A percentile compares a stretch with the other conserved stretches of the same genome.
Conservation (phyloP, 345 rosid species). For the Linum usitatissimum region DNA sequence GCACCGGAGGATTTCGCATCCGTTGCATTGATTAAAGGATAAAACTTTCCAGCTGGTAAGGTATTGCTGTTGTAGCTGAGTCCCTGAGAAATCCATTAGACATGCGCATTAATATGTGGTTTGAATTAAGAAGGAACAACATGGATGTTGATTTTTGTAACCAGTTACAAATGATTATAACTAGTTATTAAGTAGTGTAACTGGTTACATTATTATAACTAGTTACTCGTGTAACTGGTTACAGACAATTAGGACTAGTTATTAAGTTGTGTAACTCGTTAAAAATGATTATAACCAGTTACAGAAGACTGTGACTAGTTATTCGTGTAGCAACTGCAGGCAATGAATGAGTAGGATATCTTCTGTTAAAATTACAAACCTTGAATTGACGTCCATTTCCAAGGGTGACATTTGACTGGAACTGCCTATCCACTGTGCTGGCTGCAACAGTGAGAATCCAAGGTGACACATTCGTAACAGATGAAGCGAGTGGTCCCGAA, state of each 20-base stretch:
- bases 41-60: conserved; percentile 1
- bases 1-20: conserved; percentile 15
- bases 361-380: conserved; percentile 1
- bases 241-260: too few relatives aligned
- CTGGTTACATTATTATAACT: too few relatives aligned
- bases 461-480: conserved; percentile 7
- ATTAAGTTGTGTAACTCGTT: too few relatives aligned
- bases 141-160: too few relatives aligned
- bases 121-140: too few relatives aligned
- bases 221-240: too few relatives aligned
- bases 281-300: too few relatives aligned
- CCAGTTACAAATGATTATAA: too few relatives aligned
- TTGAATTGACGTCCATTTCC: conserved; percentile 11
- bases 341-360: too few relatives aligned
- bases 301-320: too few relatives aligned
- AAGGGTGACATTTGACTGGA: conserved; percentile 7
- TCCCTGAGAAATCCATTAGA: conserved; percentile 7
- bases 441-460: conserved; percentile 18
- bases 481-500: not conserved
- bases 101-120: not conserved
- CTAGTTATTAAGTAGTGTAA: too few relatives aligned
- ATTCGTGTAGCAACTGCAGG: too few relatives aligned
- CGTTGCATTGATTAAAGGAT: conserved; percentile 10
- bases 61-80: conserved; percentile 4
- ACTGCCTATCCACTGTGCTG: conserved; percentile 14